Evolutionary conservation across 768 basidiomycete genomes (phyloP), one percentile per base, ranked within the genome.

Genomic region (Serendipita vermifera): DNA sequence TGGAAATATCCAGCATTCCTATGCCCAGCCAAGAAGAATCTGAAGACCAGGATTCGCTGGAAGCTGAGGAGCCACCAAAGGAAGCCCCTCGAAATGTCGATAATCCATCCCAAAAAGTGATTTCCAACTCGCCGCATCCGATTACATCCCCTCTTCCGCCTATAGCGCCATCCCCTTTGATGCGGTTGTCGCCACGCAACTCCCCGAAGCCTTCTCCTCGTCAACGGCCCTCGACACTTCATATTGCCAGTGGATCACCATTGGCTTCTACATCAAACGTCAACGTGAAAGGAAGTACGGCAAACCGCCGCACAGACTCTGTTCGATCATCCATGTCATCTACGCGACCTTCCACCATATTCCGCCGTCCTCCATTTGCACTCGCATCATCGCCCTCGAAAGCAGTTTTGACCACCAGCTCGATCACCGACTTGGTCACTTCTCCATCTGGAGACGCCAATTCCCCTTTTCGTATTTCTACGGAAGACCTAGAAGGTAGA

Each of bases 1-100:
- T 22, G 29, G 24, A 32, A 32, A 32, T 33, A 51, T 26, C 31
- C 57, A 54, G 1, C 31, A 33, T n/a, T 55, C 56, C 53, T 57
- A 39, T 14, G 24, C 57, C 7, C 41, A 38, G 27, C 26, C 41
- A 20, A 24, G 41, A 15, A 31, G 26, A 13, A 46, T 46, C 17
- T 46, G 26, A 20, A 46, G 41, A 46, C 26, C 17, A 14, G 17
- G 11, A 26, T 46, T 31, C 3, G 26, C 41, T 46, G 17, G 26
- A 13, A 14, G 15, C 17, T 24, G 41, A 31, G 2, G 26, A 13
- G 55, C 68, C 17, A 66, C 74, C 1, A 86, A 87, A 66, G 81
- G 80, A 0, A 74, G 76, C 17, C 74, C 84, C 3, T 85, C 85
- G 5, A 85, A 78, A 2, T 85, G 83, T 4, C 61, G n/a, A n/a